Evolutionary conservation across 2,329 filamentous ascomycete genomes (phyloP).

Genomic region (Mollisia scopiformis): DNA sequence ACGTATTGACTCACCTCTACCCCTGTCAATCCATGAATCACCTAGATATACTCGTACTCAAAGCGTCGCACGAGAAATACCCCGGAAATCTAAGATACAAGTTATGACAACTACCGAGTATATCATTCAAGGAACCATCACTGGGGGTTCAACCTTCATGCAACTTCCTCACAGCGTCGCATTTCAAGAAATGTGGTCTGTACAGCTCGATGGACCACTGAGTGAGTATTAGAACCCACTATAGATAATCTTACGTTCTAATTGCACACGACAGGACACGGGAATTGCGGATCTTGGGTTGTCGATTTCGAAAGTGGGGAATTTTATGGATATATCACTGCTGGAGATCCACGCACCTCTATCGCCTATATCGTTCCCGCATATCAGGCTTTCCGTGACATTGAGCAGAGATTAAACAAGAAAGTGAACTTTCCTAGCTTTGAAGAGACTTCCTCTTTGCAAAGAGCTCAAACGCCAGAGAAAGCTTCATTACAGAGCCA

Average conservation of each 20-base stretch:
- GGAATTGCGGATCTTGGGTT: not conserved
- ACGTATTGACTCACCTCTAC: not conserved
- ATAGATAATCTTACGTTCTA: not conserved
- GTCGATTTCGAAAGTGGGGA: too few species aligned
- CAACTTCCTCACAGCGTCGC: not conserved
- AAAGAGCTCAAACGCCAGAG: too few species aligned
- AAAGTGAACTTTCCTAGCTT: too few species aligned
- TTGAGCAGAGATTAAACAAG: too few species aligned
- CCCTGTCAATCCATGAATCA: not conserved
- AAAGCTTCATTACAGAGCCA: too few species aligned
- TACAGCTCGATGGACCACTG: not conserved
- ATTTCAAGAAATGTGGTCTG: not conserved
- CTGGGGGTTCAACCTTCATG: not conserved
- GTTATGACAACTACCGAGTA: not conserved
- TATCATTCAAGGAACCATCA: not conserved
- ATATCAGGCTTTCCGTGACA: too few species aligned
- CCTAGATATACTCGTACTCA: not conserved
- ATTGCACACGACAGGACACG: not conserved
- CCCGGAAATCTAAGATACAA: not conserved
- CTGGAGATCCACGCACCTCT: too few species aligned
- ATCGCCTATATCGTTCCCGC: too few species aligned
- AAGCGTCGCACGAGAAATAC: not conserved
- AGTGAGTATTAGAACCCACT: not conserved
- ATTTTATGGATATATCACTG: too few species aligned
- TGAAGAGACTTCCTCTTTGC: too few species aligned